Conservation (phyloP, 2,329 filamentous ascomycete genomes). For the Aspergillus novofumigatus region DNA sequence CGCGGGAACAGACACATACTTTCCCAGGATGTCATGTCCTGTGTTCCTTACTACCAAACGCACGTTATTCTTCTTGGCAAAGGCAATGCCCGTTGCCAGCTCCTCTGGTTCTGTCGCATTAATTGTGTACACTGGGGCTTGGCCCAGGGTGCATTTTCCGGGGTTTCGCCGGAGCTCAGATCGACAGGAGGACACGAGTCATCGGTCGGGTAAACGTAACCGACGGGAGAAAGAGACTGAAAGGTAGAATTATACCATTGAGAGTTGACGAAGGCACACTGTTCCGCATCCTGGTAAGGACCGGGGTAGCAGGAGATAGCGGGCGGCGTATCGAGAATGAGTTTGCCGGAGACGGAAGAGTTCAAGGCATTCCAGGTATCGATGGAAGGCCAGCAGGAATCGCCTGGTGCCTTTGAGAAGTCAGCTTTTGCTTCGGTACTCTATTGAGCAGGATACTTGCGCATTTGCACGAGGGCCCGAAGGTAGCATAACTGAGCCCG, state of each 20-base stretch:
- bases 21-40: conserved; percentile 32
- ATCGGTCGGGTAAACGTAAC: conserved; percentile 24
- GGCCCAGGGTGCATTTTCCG: conserved; percentile 24
- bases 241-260: conserved; percentile 26
- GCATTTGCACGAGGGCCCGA: not conserved
- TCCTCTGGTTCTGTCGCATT: conserved; percentile 25
- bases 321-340: conserved; percentile 30
- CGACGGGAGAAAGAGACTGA: conserved; percentile 22
- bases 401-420: conserved; percentile 14
- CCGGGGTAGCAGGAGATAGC: conserved; percentile 35
- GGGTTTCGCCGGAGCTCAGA: conserved; percentile 14
- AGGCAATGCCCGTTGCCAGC: conserved; percentile 27
- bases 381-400: conserved; percentile 31
- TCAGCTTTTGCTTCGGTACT: not conserved
- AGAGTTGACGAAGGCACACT: conserved; percentile 20
- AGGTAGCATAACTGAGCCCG: not conserved
- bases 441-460: not conserved
- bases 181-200: conserved; percentile 25
- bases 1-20: conserved; percentile 2
- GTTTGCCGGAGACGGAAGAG: conserved; percentile 25
- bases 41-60: conserved; percentile 45
- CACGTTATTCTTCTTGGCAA: conserved; percentile 48
- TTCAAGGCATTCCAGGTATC: conserved; percentile 32
- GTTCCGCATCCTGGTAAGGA: conserved; percentile 16
- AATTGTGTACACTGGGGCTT: conserved; percentile 23